Evolutionary conservation across 2,329 filamentous ascomycete species (phyloP).

Genomic region (Stagonosporopsis tanaceti): DNA sequence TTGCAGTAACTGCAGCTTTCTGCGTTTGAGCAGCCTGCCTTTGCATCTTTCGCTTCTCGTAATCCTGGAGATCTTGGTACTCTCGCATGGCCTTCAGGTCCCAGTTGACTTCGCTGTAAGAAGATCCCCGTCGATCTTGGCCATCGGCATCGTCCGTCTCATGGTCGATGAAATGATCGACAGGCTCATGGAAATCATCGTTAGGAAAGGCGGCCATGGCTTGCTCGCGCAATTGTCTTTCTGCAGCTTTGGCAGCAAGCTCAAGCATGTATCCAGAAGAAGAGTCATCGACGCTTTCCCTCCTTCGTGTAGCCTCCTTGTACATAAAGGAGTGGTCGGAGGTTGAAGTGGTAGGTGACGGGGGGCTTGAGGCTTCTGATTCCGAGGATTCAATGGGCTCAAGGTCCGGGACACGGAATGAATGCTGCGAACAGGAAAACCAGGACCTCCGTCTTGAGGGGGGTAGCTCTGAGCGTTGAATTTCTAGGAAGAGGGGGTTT

Average conservation of each 20-base stretch:
- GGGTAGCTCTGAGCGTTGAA: conserved; percentile 46
- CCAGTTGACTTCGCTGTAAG: conserved; percentile 72
- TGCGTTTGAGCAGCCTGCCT: conserved; percentile 47
- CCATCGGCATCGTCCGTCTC: conserved; percentile 55
- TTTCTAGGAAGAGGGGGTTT: conserved; percentile 48
- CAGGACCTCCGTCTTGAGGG: conserved; percentile 43
- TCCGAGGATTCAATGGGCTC: conserved; percentile 70
- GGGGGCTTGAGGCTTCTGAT: conserved; percentile 58
- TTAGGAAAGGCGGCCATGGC: conserved; percentile 80
- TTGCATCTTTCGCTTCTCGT: conserved; percentile 33
- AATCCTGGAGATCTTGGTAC: conserved; percentile 70
- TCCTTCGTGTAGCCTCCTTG: conserved; percentile 62
- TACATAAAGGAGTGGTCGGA: conserved; percentile 60
- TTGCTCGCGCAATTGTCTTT: conserved; percentile 79
- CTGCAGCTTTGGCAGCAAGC: conserved; percentile 79
- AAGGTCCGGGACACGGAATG: conserved; percentile 67
- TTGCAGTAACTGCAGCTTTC: conserved; percentile 33
- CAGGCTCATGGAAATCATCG: conserved; percentile 71
- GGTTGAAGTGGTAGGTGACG: conserved; percentile 56
- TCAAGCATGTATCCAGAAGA: conserved; percentile 80
- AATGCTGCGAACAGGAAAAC: conserved; percentile 57
- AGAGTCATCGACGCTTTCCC: conserved; percentile 76
- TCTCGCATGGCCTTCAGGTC: conserved; percentile 83
- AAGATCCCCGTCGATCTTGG: conserved; percentile 63
- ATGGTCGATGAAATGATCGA: conserved; percentile 75